phyloP scores from a whole-genome alignment of 2,329 filamentous ascomycete genomes.

The Chalaropsis ovoidea region DNA sequence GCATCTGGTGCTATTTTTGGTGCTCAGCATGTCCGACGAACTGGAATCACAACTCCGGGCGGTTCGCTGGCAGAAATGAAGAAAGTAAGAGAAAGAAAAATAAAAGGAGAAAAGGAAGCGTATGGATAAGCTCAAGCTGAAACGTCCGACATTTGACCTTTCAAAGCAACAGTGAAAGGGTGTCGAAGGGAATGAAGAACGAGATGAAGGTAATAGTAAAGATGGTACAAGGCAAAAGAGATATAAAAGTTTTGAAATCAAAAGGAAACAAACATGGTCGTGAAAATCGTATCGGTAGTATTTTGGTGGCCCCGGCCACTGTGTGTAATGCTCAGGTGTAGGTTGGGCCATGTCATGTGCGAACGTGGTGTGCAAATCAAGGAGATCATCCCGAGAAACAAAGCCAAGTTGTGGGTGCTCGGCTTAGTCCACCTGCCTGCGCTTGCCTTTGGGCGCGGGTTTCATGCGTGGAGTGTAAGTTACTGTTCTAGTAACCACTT shows the following conservation, averaged over 20 bases:
- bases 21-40: neutral
- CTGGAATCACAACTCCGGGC: neutral
- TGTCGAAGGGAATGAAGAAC: neutral
- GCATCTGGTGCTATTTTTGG: slow-evolving; percentile 3
- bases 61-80: neutral
- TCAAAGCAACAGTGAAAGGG: slow-evolving; percentile 3
- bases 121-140: neutral
- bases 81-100: slow-evolving; percentile 10
- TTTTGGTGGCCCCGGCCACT: slow-evolving; percentile 9
- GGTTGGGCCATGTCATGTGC: neutral
- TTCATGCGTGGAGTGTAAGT: slow-evolving; percentile 83
- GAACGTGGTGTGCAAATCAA: slow-evolving; percentile 15
- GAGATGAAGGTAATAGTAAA: slow-evolving; percentile 8
- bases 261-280: slow-evolving; percentile 19
- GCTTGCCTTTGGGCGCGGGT: slow-evolving; percentile 84
- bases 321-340: neutral
- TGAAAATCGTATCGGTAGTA: slow-evolving; percentile 19
- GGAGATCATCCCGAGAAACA: slow-evolving; percentile 18
- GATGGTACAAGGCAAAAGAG: neutral
- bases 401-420: neutral
- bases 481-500: slow-evolving; percentile 88
- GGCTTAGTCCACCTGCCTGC: slow-evolving; percentile 55
- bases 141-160: neutral
- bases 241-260: slow-evolving; percentile 6
- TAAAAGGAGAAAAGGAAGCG: slow-evolving; percentile 14